Conservation (phyloP, 1,284 basidiomycete genomes). For the Stereum hirsutum region DNA sequence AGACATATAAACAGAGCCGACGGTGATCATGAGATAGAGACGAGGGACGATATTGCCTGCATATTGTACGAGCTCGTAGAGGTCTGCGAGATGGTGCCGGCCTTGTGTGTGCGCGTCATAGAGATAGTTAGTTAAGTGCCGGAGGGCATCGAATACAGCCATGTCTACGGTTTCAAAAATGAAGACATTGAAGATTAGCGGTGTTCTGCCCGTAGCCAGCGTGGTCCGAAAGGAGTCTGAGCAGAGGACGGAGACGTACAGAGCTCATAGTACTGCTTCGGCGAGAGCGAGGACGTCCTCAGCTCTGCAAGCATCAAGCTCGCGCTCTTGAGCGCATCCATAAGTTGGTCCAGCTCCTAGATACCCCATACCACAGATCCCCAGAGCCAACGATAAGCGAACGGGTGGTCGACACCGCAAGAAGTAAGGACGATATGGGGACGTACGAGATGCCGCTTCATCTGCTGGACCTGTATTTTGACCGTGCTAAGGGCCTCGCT, state of each 20-base stretch:
- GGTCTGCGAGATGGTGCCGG: conserved; percentile 89
- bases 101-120: conserved; percentile 87
- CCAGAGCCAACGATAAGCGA: not conserved
- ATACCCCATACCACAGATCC: not conserved
- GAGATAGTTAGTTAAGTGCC: conserved; percentile 90
- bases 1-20: conserved; percentile 96
- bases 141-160: conserved; percentile 91
- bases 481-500: conserved; percentile 79
- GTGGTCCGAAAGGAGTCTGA: too few species aligned
- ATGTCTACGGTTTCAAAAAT: conserved; percentile 71
- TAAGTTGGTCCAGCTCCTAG: conserved; percentile 88
- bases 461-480: conserved; percentile 89
- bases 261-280: conserved; percentile 96
- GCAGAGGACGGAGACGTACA: conserved; percentile 41
- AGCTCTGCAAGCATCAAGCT: conserved; percentile 94
- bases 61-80: conserved; percentile 97
- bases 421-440: not conserved
- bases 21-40: conserved; percentile 96
- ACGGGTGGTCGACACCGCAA: not conserved
- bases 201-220: conserved; percentile 3
- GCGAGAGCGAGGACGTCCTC: conserved; percentile 83
- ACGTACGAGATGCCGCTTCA: conserved; percentile 85
- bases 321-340: conserved; percentile 94
- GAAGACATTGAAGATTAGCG: not conserved
- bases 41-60: conserved; percentile 91